Conservation (phyloP, 176 grass and related monocot genomes). For the Ampelocalamus luodianensis region DNA sequence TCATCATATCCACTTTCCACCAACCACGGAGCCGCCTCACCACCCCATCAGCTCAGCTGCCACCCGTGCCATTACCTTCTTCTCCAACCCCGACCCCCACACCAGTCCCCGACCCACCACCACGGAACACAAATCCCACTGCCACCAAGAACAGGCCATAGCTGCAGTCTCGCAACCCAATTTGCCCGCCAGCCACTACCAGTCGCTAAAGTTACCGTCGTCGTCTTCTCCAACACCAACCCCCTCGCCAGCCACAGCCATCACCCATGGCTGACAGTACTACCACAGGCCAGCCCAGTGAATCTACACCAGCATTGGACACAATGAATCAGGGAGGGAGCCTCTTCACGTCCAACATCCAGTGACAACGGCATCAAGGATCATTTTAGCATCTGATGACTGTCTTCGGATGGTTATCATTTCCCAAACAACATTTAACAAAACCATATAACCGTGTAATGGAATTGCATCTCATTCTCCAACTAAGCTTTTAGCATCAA, state of each 20-base stretch:
- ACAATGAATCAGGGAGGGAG: neutral
- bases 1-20: neutral
- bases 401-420: neutral
- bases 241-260: neutral
- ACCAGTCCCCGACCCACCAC: neutral
- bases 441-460: neutral
- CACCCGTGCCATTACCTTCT: neutral
- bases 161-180: neutral
- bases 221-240: neutral
- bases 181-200: neutral
- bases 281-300: neutral
- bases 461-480: neutral
- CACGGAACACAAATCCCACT: neutral
- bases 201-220: neutral
- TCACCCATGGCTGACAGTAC: neutral
- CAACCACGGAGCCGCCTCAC: neutral
- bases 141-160: neutral
- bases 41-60: conserved; percentile 11
- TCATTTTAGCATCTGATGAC: neutral
- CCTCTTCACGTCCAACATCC: neutral
- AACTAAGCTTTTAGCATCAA: neutral
- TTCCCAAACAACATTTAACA: conserved; percentile 28
- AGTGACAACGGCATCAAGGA: neutral
- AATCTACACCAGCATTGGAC: neutral
- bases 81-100: neutral